phyloP scores from a whole-genome alignment of 352 stramenopile species.

The Phytophthora brassicae region DNA sequence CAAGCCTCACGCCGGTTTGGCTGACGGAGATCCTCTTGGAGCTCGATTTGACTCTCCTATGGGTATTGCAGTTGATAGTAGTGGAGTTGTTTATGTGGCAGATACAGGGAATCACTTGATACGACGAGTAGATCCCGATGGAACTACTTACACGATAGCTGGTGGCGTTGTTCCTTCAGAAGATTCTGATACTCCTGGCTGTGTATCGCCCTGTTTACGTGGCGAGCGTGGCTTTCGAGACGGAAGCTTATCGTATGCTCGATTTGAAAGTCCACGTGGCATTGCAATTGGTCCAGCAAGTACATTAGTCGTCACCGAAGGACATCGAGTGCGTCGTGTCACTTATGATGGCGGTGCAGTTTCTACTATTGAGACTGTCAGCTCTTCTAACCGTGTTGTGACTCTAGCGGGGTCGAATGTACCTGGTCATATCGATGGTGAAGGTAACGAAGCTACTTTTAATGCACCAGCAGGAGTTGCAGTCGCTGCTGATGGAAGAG shows the following conservation, averaged over 20 bases:
- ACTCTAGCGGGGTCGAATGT: slow-evolving; percentile 89
- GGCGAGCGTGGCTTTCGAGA: slow-evolving; percentile 89
- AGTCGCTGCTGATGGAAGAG: slow-evolving; percentile 80
- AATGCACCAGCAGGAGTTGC: slow-evolving; percentile 88
- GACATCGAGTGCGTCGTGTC: slow-evolving; percentile 86
- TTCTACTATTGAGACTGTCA: slow-evolving; percentile 69
- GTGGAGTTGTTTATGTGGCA: slow-evolving; percentile 91
- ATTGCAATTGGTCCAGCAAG: slow-evolving; percentile 82
- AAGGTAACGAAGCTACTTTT: slow-evolving; percentile 87
- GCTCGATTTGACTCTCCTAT: slow-evolving; percentile 93
- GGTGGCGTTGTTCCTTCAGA: slow-evolving; percentile 55
- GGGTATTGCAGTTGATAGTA: slow-evolving; percentile 79
- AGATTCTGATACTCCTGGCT: slow-evolving; percentile 79
- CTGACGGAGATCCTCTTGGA: slow-evolving; percentile 77
- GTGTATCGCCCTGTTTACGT: slow-evolving; percentile 86
- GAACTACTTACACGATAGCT: slow-evolving; percentile 67
- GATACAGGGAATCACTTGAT: slow-evolving; percentile 97
- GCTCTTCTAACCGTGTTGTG: slow-evolving; percentile 73
- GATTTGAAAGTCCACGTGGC: slow-evolving; percentile 93
- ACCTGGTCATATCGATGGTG: slow-evolving; percentile 80
- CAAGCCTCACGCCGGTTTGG: slow-evolving; percentile 83
- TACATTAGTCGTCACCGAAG: slow-evolving; percentile 90
- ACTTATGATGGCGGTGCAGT: slow-evolving; percentile 62
- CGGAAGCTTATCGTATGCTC: slow-evolving; percentile 79
- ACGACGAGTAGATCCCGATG: slow-evolving; percentile 71